A percentile compares a stretch with the other conserved stretches of the same genome.
Conservation (phyloP, 139 green algal species). For the Chlamydomonas asymmetrica region DNA sequence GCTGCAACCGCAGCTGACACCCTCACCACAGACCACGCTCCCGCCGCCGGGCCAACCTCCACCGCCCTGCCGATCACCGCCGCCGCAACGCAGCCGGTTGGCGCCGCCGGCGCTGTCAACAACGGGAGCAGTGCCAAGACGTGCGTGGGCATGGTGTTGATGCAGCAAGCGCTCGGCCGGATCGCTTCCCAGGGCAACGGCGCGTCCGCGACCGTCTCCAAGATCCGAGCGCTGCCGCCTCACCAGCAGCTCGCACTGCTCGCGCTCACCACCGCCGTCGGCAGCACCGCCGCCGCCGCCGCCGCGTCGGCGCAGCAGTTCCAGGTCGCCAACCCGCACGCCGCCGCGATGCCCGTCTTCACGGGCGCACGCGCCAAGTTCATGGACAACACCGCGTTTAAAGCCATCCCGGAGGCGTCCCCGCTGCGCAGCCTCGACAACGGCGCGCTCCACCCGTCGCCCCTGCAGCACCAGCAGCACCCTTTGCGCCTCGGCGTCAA, state of each 20-base stretch:
- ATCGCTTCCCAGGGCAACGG: neutral
- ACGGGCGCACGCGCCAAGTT: slow-evolving; percentile 24
- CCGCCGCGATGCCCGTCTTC: too few species aligned
- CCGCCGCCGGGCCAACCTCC: too few species aligned
- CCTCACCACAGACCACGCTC: neutral
- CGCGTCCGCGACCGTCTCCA: neutral
- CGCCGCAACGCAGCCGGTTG: too few species aligned
- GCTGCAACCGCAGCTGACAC: neutral
- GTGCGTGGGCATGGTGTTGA: slow-evolving; percentile 15
- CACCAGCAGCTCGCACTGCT: slow-evolving; percentile 44
- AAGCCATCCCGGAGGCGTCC: neutral
- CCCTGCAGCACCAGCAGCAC: too few species aligned
- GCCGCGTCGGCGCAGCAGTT: neutral
- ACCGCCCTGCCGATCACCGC: too few species aligned
- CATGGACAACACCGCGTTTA: slow-evolving; percentile 11
- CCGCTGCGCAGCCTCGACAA: neutral
- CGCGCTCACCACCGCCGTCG: slow-evolving; percentile 26
- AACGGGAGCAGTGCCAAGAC: neutral
- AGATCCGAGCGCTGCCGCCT: slow-evolving; percentile 30
- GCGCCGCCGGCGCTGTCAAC: slow-evolving; percentile 3
- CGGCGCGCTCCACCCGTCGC: too few species aligned
- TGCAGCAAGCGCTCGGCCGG: slow-evolving; percentile 23
- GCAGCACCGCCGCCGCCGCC: neutral
- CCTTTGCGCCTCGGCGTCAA: too few species aligned
- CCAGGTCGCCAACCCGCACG: slow-evolving; percentile 9